A percentile compares a stretch with the other conserved stretches of the same genome.
Conservation (phyloP, 345 rosid species). For the Jatropha curcas region DNA sequence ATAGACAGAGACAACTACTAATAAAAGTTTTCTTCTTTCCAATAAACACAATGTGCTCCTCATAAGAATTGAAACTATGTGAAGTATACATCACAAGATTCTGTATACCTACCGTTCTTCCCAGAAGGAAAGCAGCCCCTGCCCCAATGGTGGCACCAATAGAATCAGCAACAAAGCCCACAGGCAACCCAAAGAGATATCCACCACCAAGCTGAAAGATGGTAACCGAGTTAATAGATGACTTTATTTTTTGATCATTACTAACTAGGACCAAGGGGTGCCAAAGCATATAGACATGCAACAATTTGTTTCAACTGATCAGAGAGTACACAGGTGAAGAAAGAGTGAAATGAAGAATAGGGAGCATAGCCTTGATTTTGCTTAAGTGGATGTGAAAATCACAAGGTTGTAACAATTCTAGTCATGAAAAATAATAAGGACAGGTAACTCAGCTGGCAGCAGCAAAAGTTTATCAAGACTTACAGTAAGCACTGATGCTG, state of each 20-base stretch:
- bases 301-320: background rate
- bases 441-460: background rate
- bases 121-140: constrained; percentile 91
- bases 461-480: constrained; percentile 27
- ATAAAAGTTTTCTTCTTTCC: background rate
- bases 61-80: background rate
- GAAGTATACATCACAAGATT: background rate
- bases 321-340: background rate
- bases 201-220: constrained; percentile 94
- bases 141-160: constrained; percentile 92
- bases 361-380: background rate
- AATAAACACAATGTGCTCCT: background rate
- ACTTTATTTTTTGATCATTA: background rate
- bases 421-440: background rate
- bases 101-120: constrained; percentile 62
- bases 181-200: constrained; percentile 89
- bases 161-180: constrained; percentile 94
- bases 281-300: background rate
- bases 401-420: background rate
- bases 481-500: constrained; percentile 97
- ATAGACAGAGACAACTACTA: background rate
- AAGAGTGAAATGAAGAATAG: constrained; percentile 1
- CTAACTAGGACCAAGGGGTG: background rate
- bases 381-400: background rate
- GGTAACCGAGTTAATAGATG: constrained; percentile 19